These are phyloP conservation scores for Spatholobus suberectus DNA, from an alignment of 306 rosid species.

Conservation along the genomic window DNA sequence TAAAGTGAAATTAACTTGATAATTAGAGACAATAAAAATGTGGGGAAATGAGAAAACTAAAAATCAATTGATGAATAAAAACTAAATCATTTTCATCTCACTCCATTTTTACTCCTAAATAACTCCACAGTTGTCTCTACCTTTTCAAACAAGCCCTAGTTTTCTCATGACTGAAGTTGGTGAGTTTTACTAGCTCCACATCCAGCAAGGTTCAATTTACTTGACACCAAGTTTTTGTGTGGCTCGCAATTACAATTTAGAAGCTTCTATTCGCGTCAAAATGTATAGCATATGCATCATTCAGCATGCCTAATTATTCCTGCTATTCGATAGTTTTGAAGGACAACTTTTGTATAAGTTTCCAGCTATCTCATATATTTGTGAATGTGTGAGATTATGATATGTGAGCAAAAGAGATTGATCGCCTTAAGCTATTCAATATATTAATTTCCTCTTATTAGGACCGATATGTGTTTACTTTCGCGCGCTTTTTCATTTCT, in stretches of 20 bases:
- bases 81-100: neutral
- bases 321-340: neutral
- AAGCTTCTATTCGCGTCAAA: neutral
- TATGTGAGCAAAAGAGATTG: neutral
- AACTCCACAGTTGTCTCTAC: neutral
- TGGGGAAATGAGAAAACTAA: neutral
- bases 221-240: neutral
- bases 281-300: neutral
- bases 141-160: neutral
- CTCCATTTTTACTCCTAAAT: neutral
- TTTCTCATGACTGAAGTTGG: neutral
- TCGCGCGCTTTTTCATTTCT: too few species aligned
- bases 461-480: too few species aligned
- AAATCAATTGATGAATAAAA: neutral
- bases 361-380: neutral
- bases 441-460: neutral
- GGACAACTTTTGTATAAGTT: neutral
- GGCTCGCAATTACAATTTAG: neutral
- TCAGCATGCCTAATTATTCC: too few species aligned
- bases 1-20: neutral
- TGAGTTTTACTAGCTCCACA: neutral
- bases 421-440: neutral
- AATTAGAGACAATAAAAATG: neutral
- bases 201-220: neutral
- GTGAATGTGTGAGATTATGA: neutral